These are phyloP conservation scores for Salvia rosmarinus DNA, from an alignment of 257 asterid species.

Conservation along the genomic window DNA sequence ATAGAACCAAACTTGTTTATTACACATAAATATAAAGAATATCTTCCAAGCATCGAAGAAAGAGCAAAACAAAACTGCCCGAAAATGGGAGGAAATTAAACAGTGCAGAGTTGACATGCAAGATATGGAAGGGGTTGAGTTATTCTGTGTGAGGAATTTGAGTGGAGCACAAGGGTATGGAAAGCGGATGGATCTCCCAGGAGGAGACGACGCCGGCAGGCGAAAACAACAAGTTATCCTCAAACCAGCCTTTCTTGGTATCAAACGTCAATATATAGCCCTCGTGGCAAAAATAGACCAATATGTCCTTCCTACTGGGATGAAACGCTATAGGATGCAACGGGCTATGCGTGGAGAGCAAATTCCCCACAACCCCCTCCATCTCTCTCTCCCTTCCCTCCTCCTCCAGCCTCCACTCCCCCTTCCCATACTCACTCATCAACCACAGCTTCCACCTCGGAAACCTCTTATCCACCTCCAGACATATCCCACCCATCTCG, in stretches of 20 bases:
- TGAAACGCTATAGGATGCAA: constrained; percentile 35
- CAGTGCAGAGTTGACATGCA: no score
- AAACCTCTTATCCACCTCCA: neutral
- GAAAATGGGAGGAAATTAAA: no score
- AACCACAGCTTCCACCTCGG: constrained; percentile 45
- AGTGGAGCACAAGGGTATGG: constrained; percentile 27
- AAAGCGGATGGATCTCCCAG: constrained; percentile 35
- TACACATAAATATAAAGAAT: constrained; percentile 18
- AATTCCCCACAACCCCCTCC: constrained; percentile 18
- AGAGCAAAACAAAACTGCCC: no score
- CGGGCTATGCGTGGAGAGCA: constrained; percentile 33
- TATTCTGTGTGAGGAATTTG: constrained; percentile 20
- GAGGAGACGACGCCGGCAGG: neutral
- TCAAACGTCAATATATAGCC: constrained; percentile 33
- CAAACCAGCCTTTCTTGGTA: constrained; percentile 40
- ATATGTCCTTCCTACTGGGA: constrained; percentile 17
- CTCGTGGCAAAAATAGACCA: constrained; percentile 34
- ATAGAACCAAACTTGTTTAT: neutral
- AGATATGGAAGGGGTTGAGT: no score
- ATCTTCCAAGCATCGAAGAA: no score
- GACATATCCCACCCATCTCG: constrained; percentile 29
- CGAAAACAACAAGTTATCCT: constrained; percentile 16
- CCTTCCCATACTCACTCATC: constrained; percentile 8
- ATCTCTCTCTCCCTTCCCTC: constrained; percentile 27
- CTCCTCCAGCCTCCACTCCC: constrained; percentile 34